A percentile compares a stretch with the other conserved stretches of the same genome.
Evolutionary conservation across 225 moss, liverwort and hornwort genomes (phyloP).

Genomic region (Anthoceros angustus): DNA sequence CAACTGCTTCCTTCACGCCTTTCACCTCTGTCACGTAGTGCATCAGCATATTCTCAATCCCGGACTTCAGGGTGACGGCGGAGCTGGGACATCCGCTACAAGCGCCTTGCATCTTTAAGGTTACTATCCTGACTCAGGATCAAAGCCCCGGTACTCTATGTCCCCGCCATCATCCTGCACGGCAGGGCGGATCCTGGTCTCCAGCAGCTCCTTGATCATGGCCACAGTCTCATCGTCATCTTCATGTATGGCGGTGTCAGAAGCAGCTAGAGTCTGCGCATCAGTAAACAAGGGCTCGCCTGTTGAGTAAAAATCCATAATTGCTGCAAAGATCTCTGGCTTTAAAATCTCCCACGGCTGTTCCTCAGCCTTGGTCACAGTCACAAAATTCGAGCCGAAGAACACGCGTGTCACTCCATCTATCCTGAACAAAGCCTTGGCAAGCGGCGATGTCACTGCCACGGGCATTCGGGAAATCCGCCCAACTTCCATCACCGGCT

Average conservation of each 20-base stretch:
- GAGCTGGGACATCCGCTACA: slow-evolving; percentile 98
- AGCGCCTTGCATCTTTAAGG: slow-evolving; percentile 93
- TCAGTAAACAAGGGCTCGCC: slow-evolving; percentile 71
- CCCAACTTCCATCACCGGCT: slow-evolving; percentile 80
- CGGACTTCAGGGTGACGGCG: slow-evolving; percentile 83
- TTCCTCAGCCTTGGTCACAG: slow-evolving; percentile 77
- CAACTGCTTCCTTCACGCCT: slow-evolving; percentile 70
- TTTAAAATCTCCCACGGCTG: slow-evolving; percentile 68
- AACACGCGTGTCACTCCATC: slow-evolving; percentile 79
- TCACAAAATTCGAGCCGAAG: slow-evolving; percentile 79
- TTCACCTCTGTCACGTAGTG: slow-evolving; percentile 96
- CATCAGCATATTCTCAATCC: slow-evolving; percentile 98
- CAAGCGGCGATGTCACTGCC: slow-evolving; percentile 82
- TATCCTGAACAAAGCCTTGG: slow-evolving; percentile 63
- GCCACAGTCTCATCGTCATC: slow-evolving; percentile 10
- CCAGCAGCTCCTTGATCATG: slow-evolving; percentile 49
- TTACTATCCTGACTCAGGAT: slow-evolving; percentile 48
- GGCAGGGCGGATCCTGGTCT: slow-evolving; percentile 9
- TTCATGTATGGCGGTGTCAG: slow-evolving; percentile 68
- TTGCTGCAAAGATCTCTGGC: slow-evolving; percentile 78
- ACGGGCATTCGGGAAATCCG: slow-evolving; percentile 90
- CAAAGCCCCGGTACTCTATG: slow-evolving; percentile 7
- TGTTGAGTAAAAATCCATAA: slow-evolving; percentile 89
- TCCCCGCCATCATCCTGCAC: slow-evolving; percentile 10
- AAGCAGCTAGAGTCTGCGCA: slow-evolving; percentile 43